phyloP scores from a whole-genome alignment of 352 stramenopile genomes.

The Globisporangium acanthophoron region DNA sequence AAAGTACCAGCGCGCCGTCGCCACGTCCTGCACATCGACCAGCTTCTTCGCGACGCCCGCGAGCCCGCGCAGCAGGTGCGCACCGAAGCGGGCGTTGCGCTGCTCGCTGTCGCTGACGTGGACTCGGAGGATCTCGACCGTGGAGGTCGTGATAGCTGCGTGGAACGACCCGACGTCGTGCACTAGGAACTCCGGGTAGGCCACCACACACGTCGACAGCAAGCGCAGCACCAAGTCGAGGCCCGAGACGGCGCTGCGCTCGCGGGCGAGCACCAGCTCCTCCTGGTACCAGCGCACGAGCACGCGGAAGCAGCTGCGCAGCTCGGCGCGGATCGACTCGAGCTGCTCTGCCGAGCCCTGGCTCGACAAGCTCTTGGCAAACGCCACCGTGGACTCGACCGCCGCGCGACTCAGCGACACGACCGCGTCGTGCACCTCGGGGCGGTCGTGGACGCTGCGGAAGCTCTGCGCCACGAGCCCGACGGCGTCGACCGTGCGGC shows the following conservation, averaged over 20 bases:
- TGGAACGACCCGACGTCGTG: slow-evolving; percentile 31
- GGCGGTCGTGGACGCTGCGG: slow-evolving; percentile 13
- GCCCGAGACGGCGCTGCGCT: slow-evolving; percentile 4
- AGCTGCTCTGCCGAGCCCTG: not conserved
- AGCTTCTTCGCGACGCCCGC: slow-evolving; percentile 33
- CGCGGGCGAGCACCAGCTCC: slow-evolving; percentile 22
- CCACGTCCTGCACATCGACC: slow-evolving; percentile 29
- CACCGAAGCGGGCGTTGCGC: slow-evolving; percentile 15
- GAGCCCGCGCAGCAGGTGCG: slow-evolving; percentile 32
- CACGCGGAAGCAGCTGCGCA: slow-evolving; percentile 26
- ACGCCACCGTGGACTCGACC: slow-evolving; percentile 31
- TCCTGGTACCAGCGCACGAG: slow-evolving; percentile 37
- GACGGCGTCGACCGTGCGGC: slow-evolving; percentile 28
- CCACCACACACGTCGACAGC: slow-evolving; percentile 25
- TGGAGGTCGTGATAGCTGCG: slow-evolving; percentile 20
- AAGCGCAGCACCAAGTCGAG: slow-evolving; percentile 39
- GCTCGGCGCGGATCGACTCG: slow-evolving; percentile 17
- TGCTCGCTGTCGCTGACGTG: slow-evolving; percentile 12
- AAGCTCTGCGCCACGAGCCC: slow-evolving; percentile 30
- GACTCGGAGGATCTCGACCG: slow-evolving; percentile 17
- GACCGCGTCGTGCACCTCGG: slow-evolving; percentile 23
- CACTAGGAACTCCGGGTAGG: slow-evolving; percentile 25
- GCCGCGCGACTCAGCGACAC: slow-evolving; percentile 34
- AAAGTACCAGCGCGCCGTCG: slow-evolving; percentile 41
- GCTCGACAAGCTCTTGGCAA: slow-evolving; percentile 26